These are phyloP conservation scores for Mitragyna speciosa DNA, from an alignment of 257 asterid species.

Conservation along the genomic window DNA sequence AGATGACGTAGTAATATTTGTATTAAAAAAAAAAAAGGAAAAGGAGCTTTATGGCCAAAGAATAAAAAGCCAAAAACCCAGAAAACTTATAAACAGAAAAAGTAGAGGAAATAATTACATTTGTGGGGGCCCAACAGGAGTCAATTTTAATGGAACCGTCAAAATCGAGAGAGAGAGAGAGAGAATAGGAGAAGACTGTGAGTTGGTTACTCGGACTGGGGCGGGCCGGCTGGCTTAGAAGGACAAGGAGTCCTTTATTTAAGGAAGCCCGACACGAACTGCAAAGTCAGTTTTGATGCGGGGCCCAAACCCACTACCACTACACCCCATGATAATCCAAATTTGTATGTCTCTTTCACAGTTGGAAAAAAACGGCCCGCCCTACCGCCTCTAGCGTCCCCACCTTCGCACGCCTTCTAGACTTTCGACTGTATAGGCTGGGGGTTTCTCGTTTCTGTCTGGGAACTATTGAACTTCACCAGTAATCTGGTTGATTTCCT, in stretches of 20 bases:
- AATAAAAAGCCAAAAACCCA: conserved; percentile 11
- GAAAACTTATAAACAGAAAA: conserved; percentile 14
- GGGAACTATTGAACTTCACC: too few species aligned
- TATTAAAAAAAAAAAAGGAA: not conserved
- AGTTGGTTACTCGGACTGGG: not conserved
- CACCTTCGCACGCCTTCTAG: too few species aligned
- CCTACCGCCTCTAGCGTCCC: too few species aligned
- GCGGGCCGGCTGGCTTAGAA: not conserved
- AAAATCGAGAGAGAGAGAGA: not conserved
- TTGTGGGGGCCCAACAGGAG: not conserved
- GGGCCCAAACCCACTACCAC: conserved; percentile 22
- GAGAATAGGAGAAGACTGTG: not conserved
- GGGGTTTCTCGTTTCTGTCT: too few species aligned
- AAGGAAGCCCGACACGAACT: not conserved
- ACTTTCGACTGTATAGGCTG: too few species aligned
- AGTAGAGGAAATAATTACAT: conserved; percentile 21
- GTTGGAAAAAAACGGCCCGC: not conserved
- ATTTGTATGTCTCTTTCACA: conserved; percentile 5
- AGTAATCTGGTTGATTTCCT: too few species aligned
- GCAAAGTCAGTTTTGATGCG: not conserved
- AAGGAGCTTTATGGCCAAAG: not conserved
- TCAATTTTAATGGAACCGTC: conserved; percentile 12
- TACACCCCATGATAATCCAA: not conserved
- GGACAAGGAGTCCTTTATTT: not conserved
- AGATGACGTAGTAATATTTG: conserved; percentile 9